Percentiles rank a stretch among this genome's conserved stretches.
Evolutionary conservation across 2,329 filamentous ascomycete species (phyloP).

Genomic region (Colletotrichum sp.): DNA sequence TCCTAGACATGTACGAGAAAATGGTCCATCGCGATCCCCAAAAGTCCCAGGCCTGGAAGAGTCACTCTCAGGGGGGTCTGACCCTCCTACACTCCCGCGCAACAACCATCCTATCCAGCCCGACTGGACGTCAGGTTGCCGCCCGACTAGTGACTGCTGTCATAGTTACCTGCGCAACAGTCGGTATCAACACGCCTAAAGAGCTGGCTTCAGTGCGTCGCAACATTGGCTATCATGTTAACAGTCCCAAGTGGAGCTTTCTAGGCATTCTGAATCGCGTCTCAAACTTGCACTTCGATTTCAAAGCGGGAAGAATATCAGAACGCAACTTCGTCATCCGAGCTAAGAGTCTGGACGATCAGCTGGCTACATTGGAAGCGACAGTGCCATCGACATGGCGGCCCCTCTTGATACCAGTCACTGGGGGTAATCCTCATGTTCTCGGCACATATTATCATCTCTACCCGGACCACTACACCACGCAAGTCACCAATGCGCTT

Average conservation of each 20-base stretch:
- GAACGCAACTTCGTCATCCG: neutral
- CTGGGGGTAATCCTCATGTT: neutral
- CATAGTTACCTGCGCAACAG: neutral
- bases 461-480: slow-evolving; percentile 23
- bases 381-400: neutral
- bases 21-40: slow-evolving; percentile 22
- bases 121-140: neutral
- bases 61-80: slow-evolving; percentile 27
- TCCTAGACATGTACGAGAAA: slow-evolving; percentile 33
- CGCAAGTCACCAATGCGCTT: slow-evolving; percentile 27
- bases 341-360: neutral
- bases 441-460: slow-evolving; percentile 23
- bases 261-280: neutral
- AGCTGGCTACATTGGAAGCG: neutral
- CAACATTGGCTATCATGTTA: slow-evolving; percentile 2
- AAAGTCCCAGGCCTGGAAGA: slow-evolving; percentile 18
- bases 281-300: neutral
- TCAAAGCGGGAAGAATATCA: neutral
- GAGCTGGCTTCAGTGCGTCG: neutral
- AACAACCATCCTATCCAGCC: neutral
- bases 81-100: slow-evolving; percentile 10
- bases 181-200: neutral
- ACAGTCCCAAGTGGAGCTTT: neutral
- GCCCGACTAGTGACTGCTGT: slow-evolving; percentile 3
- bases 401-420: neutral